Base-by-base conservation (phyloP, 805 yeast genomes). In the Candida caryicola region DNA sequence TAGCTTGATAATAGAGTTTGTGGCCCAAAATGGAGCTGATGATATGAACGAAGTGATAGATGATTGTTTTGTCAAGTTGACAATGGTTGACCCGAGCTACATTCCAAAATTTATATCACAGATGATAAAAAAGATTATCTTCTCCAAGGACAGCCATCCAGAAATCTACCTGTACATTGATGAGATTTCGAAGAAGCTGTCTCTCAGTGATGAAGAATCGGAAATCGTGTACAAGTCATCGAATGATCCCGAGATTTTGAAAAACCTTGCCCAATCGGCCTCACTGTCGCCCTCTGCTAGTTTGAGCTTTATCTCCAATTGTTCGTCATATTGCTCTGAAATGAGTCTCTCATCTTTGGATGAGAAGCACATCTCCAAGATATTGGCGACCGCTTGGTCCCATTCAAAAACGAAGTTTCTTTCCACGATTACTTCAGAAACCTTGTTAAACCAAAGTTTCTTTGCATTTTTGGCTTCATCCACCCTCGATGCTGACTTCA, bases 131-230 rank as follows among this genome's bases (percentile, higher is more conserved):
- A 17, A 27, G 17, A 27, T 44, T 1, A 37, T 47, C 16, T 36
- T 50, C 3, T 41, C 46, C 1, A 39, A 49, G 28, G 39, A 41
- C 2, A 16, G 31, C 6, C 50, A 36, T 34, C 51, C 57, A 3
- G 56, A 55, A 3, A 51, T 74, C 4, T 41, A 62, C 4, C 38
- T 48, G 1, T 60, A 62, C 29, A 41, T 77, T 10, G 53, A 56
- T 17, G 29, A 45, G 3, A 27, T 39, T 17, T 36, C 50, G 2
- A 37, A 30, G 5, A 26, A 35, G 5, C 28, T 34, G 5, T 17
- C 30, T 7, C 7, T n/a, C 6, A 10, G 10, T 21, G 25, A 10
- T 7, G 10, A 21, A 10, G 25, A 21, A 21, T 21, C 10, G 25
- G 25, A 21, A 21, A 21, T 21, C 25, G 14, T 28, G 6, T 28